Evolutionary conservation across 2,329 filamentous ascomycete genomes (phyloP).

Genomic region (Zasmidium citrigriseum): DNA sequence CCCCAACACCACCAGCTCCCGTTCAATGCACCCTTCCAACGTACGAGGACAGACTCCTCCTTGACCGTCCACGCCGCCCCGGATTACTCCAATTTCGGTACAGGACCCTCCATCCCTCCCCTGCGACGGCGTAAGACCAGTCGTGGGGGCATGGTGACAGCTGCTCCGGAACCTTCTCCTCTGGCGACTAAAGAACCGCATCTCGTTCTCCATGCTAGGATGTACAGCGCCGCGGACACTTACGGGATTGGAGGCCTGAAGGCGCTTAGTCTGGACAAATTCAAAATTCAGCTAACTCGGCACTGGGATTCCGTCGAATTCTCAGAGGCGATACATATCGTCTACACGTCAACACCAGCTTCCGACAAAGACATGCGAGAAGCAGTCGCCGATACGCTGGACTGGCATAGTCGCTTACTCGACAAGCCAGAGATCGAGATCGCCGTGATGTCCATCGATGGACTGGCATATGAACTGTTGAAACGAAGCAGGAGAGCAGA

Average conservation of each 20-base stretch:
- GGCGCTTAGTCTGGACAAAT: slow-evolving; percentile 27
- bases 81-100: slow-evolving; percentile 14
- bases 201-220: slow-evolving; percentile 25
- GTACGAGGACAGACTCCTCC: slow-evolving; percentile 18
- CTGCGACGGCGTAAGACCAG: slow-evolving; percentile 11
- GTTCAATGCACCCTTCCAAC: slow-evolving; percentile 11
- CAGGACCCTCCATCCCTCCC: slow-evolving; percentile 9
- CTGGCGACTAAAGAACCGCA: slow-evolving; percentile 23
- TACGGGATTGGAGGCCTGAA: slow-evolving; percentile 30
- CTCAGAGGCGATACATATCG: slow-evolving; percentile 30
- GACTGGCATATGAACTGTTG: slow-evolving; percentile 32
- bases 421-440: slow-evolving; percentile 31
- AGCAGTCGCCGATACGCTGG: slow-evolving; percentile 29
- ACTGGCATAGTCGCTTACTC: slow-evolving; percentile 25
- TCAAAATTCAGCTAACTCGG: slow-evolving; percentile 25
- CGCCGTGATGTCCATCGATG: slow-evolving; percentile 30
- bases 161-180: slow-evolving; percentile 23
- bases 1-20: slow-evolving; percentile 11
- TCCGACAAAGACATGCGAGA: slow-evolving; percentile 35
- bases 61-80: slow-evolving; percentile 26
- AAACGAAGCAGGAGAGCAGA: slow-evolving; percentile 24
- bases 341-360: slow-evolving; percentile 30
- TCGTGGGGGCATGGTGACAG: slow-evolving; percentile 14
- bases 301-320: slow-evolving; percentile 33
- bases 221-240: slow-evolving; percentile 28